Conservation (phyloP, 2,329 filamentous ascomycete genomes). For the Clonostachys rhizophaga region DNA sequence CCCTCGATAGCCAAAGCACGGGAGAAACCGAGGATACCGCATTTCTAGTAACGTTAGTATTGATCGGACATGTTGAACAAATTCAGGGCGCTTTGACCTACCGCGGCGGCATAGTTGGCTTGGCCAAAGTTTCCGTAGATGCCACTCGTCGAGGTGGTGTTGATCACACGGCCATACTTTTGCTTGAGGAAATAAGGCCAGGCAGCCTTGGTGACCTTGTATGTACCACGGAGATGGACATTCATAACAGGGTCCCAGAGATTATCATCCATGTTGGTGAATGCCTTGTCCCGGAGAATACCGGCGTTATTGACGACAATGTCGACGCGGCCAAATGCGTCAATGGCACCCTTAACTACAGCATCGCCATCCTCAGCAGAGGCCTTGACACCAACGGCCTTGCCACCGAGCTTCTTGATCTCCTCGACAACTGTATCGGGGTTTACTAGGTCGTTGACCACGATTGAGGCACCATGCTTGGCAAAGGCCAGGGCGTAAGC, state of each 20-base stretch:
- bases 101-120: constrained; percentile 90
- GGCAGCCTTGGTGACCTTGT: constrained; percentile 94
- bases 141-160: constrained; percentile 94
- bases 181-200: constrained; percentile 98
- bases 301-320: constrained; percentile 98
- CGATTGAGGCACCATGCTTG: constrained; percentile 76
- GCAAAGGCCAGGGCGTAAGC: constrained; percentile 86
- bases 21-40: constrained; percentile 91
- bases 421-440: constrained; percentile 88
- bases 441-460: constrained; percentile 94
- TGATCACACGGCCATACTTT: constrained; percentile 95
- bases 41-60: constrained; percentile 53
- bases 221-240: constrained; percentile 90
- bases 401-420: constrained; percentile 84
- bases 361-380: constrained; percentile 89
- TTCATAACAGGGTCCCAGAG: constrained; percentile 90
- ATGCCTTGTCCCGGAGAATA: constrained; percentile 96
- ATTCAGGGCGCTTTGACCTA: constrained; percentile 35
- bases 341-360: constrained; percentile 89
- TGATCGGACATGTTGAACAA: not conserved
- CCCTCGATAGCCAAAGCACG: constrained; percentile 90
- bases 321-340: constrained; percentile 88
- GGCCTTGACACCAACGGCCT: constrained; percentile 89
- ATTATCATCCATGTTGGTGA: constrained; percentile 93
- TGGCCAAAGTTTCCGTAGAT: constrained; percentile 99